phyloP scores from a whole-genome alignment of 495 filamentous ascomycete species.

The Elasticomyces elasticus region DNA sequence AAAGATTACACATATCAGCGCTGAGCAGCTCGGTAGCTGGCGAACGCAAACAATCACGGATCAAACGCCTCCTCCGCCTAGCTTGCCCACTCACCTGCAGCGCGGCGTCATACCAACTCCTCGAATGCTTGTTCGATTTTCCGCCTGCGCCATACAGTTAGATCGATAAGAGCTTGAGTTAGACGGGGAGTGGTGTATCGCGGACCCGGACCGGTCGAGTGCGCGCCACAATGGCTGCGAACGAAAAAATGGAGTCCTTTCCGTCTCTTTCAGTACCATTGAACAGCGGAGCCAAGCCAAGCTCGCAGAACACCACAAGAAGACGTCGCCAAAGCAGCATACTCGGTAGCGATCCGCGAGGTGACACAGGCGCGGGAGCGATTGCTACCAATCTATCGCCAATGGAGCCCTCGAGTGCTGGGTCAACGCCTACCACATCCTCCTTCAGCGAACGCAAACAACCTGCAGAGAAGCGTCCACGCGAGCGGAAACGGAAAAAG shows the following conservation, averaged over 20 bases:
- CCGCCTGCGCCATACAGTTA: no score
- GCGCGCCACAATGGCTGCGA: not conserved
- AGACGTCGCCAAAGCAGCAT: conserved; percentile 19
- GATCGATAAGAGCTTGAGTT: no score
- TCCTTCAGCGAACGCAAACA: not conserved
- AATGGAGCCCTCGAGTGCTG: not conserved
- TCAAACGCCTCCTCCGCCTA: no score
- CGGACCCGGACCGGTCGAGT: no score
- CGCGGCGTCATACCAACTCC: no score
- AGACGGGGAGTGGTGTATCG: no score
- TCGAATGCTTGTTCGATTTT: no score
- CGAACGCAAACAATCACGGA: no score
- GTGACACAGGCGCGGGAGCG: conserved; percentile 22
- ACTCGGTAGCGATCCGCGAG: conserved; percentile 22
- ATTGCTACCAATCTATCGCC: conserved; percentile 17
- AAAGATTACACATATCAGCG: no score
- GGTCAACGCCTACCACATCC: not conserved
- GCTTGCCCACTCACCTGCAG: no score
- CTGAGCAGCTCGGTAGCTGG: no score
- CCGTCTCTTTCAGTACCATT: not conserved
- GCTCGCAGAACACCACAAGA: conserved; percentile 2
- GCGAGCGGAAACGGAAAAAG: conserved; percentile 35
- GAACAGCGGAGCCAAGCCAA: not conserved
- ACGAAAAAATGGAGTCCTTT: not conserved
- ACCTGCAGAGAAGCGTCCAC: conserved; percentile 3